These are phyloP conservation scores for Breviolum minutum DNA, from an alignment of 73 alveolate species.

Conservation along the genomic window DNA sequence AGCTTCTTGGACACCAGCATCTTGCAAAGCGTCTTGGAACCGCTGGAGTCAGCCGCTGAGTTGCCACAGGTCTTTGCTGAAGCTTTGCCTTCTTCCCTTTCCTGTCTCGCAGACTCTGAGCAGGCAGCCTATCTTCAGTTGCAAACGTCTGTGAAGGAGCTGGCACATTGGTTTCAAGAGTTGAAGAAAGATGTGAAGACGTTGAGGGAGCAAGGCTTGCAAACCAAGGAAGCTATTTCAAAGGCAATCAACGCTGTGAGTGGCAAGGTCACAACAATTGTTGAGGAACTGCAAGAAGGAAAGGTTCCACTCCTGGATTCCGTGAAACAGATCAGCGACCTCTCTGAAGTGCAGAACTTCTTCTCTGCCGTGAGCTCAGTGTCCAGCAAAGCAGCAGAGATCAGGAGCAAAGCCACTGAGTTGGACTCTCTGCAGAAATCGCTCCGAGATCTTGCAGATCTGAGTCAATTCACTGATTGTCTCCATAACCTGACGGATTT, in stretches of 20 bases:
- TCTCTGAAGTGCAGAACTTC: background rate
- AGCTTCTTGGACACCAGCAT: slow-evolving; percentile 15
- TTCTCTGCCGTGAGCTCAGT: background rate
- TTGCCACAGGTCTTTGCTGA: slow-evolving; percentile 35
- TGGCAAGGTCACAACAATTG: background rate
- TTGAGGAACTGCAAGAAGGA: slow-evolving; percentile 9
- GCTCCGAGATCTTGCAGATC: background rate
- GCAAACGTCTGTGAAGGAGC: background rate
- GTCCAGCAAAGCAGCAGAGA: background rate
- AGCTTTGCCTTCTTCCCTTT: slow-evolving; percentile 3
- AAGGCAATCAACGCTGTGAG: slow-evolving; percentile 1
- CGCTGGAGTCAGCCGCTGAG: slow-evolving; percentile 31
- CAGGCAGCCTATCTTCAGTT: background rate
- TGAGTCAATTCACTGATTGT: slow-evolving; percentile 2
- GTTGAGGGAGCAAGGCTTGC: background rate
- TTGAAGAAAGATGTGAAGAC: slow-evolving; percentile 38
- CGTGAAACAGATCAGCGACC: slow-evolving; percentile 42
- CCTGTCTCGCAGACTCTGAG: background rate
- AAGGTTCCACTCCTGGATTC: slow-evolving; percentile 47
- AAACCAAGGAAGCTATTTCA: slow-evolving; percentile 6
- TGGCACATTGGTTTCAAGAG: slow-evolving; percentile 7
- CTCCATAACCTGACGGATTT: slow-evolving; percentile 16
- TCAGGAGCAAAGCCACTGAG: background rate
- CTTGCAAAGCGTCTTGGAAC: slow-evolving; percentile 21
- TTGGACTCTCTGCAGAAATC: slow-evolving; percentile 16